Evolutionary conservation across 768 basidiomycete species (phyloP).

Genomic region (Strobilomyces echinocephalus): DNA sequence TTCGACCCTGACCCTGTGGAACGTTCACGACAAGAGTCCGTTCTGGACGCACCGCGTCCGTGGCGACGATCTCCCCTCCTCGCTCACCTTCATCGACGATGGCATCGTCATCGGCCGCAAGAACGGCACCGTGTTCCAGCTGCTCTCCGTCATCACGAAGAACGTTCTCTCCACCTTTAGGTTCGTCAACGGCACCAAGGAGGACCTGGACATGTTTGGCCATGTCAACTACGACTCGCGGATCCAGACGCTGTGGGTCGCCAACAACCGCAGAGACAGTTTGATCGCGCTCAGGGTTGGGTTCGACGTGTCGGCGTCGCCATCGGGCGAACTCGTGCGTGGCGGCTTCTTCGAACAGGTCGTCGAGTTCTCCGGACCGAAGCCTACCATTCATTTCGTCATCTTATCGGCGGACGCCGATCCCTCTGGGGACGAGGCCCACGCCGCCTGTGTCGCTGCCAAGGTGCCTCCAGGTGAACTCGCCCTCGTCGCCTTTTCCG

Average conservation of each 20-base stretch:
- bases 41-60: conserved; percentile 44
- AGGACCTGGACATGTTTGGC: conserved; percentile 71
- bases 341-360: conserved; percentile 75
- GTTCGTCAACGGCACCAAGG: conserved; percentile 63
- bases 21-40: conserved; percentile 56
- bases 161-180: conserved; percentile 66
- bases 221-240: conserved; percentile 81
- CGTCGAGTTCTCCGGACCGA: conserved; percentile 67
- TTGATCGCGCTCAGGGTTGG: conserved; percentile 66
- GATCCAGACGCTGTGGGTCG: conserved; percentile 84
- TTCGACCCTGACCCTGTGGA: conserved; percentile 52
- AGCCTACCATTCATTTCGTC: conserved; percentile 85
- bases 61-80: conserved; percentile 79
- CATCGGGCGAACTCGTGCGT: conserved; percentile 57
- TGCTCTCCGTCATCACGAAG: conserved; percentile 71
- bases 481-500: conserved; percentile 80
- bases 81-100: conserved; percentile 78
- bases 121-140: conserved; percentile 81
- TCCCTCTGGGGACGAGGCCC: conserved; percentile 24
- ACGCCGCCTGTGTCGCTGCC: too few relatives aligned
- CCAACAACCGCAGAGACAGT: conserved; percentile 80
- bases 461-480: conserved; percentile 61
- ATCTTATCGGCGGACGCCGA: conserved; percentile 78
- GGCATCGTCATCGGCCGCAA: conserved; percentile 82
- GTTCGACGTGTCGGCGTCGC: conserved; percentile 44